Evolutionary conservation across 768 basidiomycete species (phyloP).

Genomic region (Hortiboletus campestris): DNA sequence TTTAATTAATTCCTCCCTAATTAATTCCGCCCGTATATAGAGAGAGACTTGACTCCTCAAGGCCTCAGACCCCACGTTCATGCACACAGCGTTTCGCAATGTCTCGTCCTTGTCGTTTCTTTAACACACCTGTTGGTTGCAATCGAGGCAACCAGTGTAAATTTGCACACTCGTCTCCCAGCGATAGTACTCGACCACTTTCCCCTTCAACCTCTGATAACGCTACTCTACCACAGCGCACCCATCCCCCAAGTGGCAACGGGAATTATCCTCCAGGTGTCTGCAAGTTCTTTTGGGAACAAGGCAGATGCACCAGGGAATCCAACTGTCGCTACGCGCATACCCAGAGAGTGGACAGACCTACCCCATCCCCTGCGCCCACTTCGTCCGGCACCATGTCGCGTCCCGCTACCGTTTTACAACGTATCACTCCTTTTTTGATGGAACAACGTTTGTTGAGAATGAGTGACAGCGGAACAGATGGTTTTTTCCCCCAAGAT

Average conservation of each 20-base stretch:
- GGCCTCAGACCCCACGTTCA: constrained; percentile 13
- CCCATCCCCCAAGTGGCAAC: constrained; percentile 1
- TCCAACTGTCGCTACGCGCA: constrained; percentile 48
- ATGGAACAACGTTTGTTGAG: constrained; percentile 46
- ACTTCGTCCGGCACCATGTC: background rate
- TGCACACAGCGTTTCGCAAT: background rate
- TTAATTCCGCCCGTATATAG: too few relatives aligned
- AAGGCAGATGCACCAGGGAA: constrained; percentile 44
- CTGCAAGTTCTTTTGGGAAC: constrained; percentile 48
- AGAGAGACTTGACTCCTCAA: too few relatives aligned
- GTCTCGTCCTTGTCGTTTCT: constrained; percentile 41
- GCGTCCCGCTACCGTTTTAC: constrained; percentile 18
- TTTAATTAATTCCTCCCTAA: too few relatives aligned
- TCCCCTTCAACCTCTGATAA: constrained; percentile 8
- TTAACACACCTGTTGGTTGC: constrained; percentile 46
- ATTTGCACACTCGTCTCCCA: constrained; percentile 29
- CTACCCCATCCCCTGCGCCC: constrained; percentile 6
- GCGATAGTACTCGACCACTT: constrained; percentile 1
- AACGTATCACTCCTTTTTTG: constrained; percentile 42
- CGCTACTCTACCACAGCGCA: background rate
- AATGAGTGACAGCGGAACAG: constrained; percentile 40
- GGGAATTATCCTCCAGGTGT: constrained; percentile 30
- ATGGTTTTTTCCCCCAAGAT: constrained; percentile 40
- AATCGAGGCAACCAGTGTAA: constrained; percentile 40
- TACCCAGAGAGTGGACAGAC: constrained; percentile 9